Conservation (phyloP, 1,139 yeast genomes). For the Yamadazyma songkhlaensis region DNA sequence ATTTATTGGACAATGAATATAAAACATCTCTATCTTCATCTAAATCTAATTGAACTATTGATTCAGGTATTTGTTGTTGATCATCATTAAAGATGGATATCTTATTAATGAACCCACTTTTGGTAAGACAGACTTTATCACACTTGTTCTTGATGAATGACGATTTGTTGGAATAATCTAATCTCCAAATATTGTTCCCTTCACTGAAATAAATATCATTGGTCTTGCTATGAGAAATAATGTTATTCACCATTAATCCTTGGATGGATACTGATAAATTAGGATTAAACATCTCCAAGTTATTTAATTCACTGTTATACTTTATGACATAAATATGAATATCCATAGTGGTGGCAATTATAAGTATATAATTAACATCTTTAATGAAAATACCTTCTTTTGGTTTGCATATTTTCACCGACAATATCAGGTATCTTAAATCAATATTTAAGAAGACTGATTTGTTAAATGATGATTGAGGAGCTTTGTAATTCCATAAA, state of each 20-base stretch:
- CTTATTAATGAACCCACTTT: constrained; percentile 47
- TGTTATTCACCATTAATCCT: constrained; percentile 70
- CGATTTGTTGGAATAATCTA: constrained; percentile 80
- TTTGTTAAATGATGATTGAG: constrained; percentile 49
- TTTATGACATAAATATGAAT: constrained; percentile 76
- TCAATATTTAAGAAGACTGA: constrained; percentile 77
- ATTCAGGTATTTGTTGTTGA: constrained; percentile 49
- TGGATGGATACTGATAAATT: constrained; percentile 77
- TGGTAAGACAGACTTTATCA: constrained; percentile 75
- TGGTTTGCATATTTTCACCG: constrained; percentile 77
- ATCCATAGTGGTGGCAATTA: constrained; percentile 79
- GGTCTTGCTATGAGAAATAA: constrained; percentile 57
- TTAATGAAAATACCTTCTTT: constrained; percentile 77
- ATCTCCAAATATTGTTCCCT: constrained; percentile 82
- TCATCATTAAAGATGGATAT: constrained; percentile 14
- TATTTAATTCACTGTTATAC: constrained; percentile 45
- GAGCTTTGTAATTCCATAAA: constrained; percentile 75
- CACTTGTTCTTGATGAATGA: constrained; percentile 88
- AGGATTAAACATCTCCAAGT: constrained; percentile 75
- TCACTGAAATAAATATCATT: constrained; percentile 84
- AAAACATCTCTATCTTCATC: constrained; percentile 77
- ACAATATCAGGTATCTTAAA: constrained; percentile 70
- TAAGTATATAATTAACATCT: constrained; percentile 65
- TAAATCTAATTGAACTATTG: constrained; percentile 59
- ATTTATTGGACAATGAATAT: constrained; percentile 79